Conservation (phyloP, 208 protist species). For the Trypanosoma congolense region DNA sequence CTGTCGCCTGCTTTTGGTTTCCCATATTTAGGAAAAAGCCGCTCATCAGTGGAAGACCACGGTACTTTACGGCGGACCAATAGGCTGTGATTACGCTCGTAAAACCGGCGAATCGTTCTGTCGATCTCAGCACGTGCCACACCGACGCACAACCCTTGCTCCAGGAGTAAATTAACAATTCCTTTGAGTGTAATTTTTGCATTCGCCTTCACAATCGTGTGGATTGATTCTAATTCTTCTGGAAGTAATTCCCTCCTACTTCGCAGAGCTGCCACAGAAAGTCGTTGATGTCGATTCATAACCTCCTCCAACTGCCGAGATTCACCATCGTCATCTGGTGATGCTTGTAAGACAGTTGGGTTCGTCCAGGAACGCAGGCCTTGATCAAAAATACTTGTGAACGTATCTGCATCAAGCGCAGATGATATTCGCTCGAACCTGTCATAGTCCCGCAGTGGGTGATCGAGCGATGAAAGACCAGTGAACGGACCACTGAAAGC, state of each 20-base stretch:
- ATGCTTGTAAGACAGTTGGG: not conserved
- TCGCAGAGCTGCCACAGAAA: constrained; percentile 53
- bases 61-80: constrained; percentile 51
- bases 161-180: constrained; percentile 41
- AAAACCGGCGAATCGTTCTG: constrained; percentile 71
- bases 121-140: constrained; percentile 59
- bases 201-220: constrained; percentile 51
- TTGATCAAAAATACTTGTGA: constrained; percentile 37
- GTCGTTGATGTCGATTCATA: no score
- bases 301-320: no score
- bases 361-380: constrained; percentile 29
- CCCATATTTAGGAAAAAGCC: constrained; percentile 36
- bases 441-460: constrained; percentile 69
- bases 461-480: constrained; percentile 43
- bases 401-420: constrained; percentile 32
- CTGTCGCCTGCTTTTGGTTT: not conserved
- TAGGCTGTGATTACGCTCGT: constrained; percentile 56
- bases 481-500: constrained; percentile 81
- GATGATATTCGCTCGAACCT: constrained; percentile 42
- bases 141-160: constrained; percentile 59
- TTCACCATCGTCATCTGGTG: no score
- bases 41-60: constrained; percentile 63
- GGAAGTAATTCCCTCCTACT: constrained; percentile 67
- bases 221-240: constrained; percentile 56
- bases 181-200: constrained; percentile 37